These are phyloP conservation scores for Penicillium chermesinum DNA, from an alignment of 495 filamentous ascomycete genomes.

Conservation along the genomic window DNA sequence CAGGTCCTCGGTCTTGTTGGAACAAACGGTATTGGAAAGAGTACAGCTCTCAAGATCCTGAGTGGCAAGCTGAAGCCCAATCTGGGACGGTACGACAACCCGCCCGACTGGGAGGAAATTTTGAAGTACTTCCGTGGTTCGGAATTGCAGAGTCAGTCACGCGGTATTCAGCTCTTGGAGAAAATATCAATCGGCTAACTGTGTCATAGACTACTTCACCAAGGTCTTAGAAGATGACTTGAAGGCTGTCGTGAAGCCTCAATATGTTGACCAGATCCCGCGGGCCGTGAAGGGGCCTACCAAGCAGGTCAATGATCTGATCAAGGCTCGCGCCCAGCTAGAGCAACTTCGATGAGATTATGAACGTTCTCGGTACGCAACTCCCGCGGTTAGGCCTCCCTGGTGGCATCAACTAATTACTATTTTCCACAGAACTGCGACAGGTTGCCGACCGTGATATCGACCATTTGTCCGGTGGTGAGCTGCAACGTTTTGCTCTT, in stretches of 20 bases:
- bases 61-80: slow-evolving; percentile 98
- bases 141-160: slow-evolving; percentile 80
- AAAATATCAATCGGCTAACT: neutral
- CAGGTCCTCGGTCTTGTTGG: slow-evolving; percentile 96
- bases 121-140: slow-evolving; percentile 96
- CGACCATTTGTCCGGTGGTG: slow-evolving; percentile 85
- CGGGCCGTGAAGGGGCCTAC: slow-evolving; percentile 77
- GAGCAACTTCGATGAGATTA: slow-evolving; percentile 79
- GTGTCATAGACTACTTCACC: slow-evolving; percentile 87
- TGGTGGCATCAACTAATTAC: neutral
- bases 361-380: slow-evolving; percentile 67
- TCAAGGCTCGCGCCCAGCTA: slow-evolving; percentile 67
- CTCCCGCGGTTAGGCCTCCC: neutral
- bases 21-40: slow-evolving; percentile 99
- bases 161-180: neutral
- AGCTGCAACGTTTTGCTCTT: slow-evolving; percentile 96
- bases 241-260: slow-evolving; percentile 96
- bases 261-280: slow-evolving; percentile 97
- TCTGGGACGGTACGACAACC: slow-evolving; percentile 88
- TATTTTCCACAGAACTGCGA: slow-evolving; percentile 59
- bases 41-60: slow-evolving; percentile 95
- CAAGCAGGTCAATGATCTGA: slow-evolving; percentile 68
- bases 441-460: slow-evolving; percentile 88
- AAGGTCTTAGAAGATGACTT: slow-evolving; percentile 94
- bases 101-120: slow-evolving; percentile 98